Evolutionary conservation across 2,329 filamentous ascomycete genomes (phyloP).

Genomic region (Talaromyces sp.): DNA sequence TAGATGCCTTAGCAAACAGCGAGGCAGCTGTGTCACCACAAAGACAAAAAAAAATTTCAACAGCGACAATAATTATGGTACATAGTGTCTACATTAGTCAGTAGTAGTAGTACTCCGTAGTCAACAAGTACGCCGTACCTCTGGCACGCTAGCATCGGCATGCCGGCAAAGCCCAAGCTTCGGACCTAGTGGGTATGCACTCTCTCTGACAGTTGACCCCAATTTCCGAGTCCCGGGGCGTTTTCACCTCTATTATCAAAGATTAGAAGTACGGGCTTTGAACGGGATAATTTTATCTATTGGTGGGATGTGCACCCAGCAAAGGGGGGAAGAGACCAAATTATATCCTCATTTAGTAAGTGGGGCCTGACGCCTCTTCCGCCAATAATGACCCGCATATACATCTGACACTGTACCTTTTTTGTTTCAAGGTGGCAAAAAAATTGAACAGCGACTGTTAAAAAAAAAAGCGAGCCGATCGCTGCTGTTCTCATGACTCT

Average conservation of each 20-base stretch:
- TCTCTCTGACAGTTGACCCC: background rate
- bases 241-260: background rate
- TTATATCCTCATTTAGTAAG: background rate
- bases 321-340: background rate
- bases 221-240: background rate
- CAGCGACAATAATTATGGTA: background rate
- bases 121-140: background rate
- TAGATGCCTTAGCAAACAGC: background rate
- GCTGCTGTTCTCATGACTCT: background rate
- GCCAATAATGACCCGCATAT: background rate
- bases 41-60: no score
- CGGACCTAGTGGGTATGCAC: slow-evolving; percentile 9
- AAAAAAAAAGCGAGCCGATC: background rate
- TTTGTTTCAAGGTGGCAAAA: background rate
- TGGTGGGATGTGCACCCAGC: background rate
- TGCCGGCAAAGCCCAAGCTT: slow-evolving; percentile 3
- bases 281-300: background rate
- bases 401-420: background rate
- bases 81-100: background rate
- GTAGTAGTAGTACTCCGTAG: background rate
- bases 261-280: background rate
- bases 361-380: background rate
- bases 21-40: background rate
- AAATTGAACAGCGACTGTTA: no score
- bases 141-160: background rate